Conservation (phyloP, 2,329 filamentous ascomycete genomes). For the Lizonia empirigonia region DNA sequence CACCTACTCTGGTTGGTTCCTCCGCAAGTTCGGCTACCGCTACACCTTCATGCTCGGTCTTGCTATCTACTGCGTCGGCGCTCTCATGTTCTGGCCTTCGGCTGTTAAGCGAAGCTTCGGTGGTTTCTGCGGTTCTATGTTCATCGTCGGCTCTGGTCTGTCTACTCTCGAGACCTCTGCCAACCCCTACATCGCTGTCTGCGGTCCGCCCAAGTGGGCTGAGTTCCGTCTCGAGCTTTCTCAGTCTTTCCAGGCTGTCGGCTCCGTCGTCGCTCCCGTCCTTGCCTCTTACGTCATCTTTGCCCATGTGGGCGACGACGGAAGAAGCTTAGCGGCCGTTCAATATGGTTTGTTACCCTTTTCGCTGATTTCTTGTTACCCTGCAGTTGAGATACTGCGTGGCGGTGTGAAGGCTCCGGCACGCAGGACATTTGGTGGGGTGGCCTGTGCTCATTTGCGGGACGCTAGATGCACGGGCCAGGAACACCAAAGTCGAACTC, state of each 20-base stretch:
- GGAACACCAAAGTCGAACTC: no score
- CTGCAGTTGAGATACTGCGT: no score
- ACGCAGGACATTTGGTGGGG: no score
- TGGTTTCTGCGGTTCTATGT: constrained; percentile 73
- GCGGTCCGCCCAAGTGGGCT: constrained; percentile 74
- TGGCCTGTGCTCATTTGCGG: no score
- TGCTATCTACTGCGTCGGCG: constrained; percentile 68
- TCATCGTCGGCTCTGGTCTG: constrained; percentile 75
- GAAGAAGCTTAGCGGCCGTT: constrained; percentile 66
- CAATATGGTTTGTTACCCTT: no score
- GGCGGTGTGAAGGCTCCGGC: no score
- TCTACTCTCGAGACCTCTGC: constrained; percentile 78
- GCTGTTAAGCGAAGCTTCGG: constrained; percentile 74
- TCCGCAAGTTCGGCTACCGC: constrained; percentile 78
- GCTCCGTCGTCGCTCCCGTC: constrained; percentile 74
- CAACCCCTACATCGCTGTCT: constrained; percentile 75
- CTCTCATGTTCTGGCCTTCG: constrained; percentile 84
- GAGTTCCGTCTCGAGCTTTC: constrained; percentile 79
- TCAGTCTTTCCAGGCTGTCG: constrained; percentile 78
- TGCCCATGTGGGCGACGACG: constrained; percentile 62
- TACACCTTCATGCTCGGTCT: constrained; percentile 79
- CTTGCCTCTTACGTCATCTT: constrained; percentile 78
- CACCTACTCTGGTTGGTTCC: constrained; percentile 62
- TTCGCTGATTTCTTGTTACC: no score
- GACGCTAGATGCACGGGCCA: no score